These are phyloP conservation scores for Termitomyces sp. DNA, from an alignment of 768 basidiomycete genomes.

Conservation along the genomic window DNA sequence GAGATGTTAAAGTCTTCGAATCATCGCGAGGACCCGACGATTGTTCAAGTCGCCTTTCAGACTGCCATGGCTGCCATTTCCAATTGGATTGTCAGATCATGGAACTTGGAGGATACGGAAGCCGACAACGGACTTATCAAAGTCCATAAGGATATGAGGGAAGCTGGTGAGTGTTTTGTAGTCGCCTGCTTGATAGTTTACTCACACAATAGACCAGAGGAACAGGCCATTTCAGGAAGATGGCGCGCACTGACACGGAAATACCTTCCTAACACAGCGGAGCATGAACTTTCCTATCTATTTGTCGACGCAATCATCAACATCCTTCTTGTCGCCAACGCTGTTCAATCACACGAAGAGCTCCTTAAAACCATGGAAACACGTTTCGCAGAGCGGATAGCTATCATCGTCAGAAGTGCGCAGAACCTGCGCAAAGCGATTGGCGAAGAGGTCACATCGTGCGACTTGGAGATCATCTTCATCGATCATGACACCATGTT, in stretches of 20 bases:
- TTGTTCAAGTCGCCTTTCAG: conserved; percentile 40
- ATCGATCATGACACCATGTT: conserved; percentile 36
- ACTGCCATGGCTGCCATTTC: conserved; percentile 39
- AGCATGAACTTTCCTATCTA: conserved; percentile 26
- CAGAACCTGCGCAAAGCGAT: conserved; percentile 49
- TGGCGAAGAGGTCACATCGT: conserved; percentile 52
- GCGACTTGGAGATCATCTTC: conserved; percentile 48
- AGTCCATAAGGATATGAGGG: conserved; percentile 28
- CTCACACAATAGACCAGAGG: conserved; percentile 21
- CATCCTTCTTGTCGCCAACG: conserved; percentile 32
- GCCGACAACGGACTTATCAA: conserved; percentile 35
- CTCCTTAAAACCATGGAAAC: conserved; percentile 32
- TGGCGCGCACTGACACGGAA: conserved; percentile 37
- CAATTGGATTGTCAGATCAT: conserved; percentile 44
- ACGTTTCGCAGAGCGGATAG: conserved; percentile 38
- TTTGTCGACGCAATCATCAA: conserved; percentile 35
- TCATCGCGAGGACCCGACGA: conserved; percentile 33
- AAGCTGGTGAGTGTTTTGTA: conserved; percentile 22
- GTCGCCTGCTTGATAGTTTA: background rate
- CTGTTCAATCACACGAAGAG: conserved; percentile 19
- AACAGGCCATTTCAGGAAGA: conserved; percentile 36
- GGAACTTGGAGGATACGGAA: conserved; percentile 45
- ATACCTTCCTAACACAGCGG: conserved; percentile 17
- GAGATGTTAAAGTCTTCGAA: conserved; percentile 30
- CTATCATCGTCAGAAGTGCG: conserved; percentile 36